Conservation (phyloP, 129 eudicot genomes). For the Artemisia argyi region DNA sequence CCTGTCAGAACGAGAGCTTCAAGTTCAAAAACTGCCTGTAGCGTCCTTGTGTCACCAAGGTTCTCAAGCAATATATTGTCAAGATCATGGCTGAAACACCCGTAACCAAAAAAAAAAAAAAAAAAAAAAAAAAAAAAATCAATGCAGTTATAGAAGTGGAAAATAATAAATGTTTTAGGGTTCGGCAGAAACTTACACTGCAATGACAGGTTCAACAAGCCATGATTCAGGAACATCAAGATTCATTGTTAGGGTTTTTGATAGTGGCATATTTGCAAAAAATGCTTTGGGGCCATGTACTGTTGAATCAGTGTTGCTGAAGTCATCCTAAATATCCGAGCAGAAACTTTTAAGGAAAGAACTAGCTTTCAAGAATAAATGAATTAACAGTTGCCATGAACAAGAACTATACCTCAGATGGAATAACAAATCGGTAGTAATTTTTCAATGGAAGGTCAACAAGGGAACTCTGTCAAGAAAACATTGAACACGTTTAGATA, state of each 20-base stretch:
- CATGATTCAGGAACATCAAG: slow-evolving; percentile 99
- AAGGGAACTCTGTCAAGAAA: slow-evolving; percentile 83
- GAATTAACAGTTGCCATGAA: slow-evolving; percentile 11
- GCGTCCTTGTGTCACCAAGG: slow-evolving; percentile 86
- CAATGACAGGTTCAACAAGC: slow-evolving; percentile 96
- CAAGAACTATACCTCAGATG: slow-evolving; percentile 60
- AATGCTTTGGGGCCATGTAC: slow-evolving; percentile 96
- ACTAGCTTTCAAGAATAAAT: background rate
- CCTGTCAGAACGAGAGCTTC: slow-evolving; percentile 97
- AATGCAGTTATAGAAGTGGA: slow-evolving; percentile 11
- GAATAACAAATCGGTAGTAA: slow-evolving; percentile 93
- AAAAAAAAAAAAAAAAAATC: too few species aligned
- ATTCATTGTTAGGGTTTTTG: slow-evolving; percentile 97
- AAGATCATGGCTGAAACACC: slow-evolving; percentile 80
- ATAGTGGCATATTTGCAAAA: slow-evolving; percentile 96
- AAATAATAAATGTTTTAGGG: background rate
- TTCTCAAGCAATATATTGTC: slow-evolving; percentile 98
- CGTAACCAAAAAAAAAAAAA: background rate
- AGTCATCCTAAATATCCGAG: slow-evolving; percentile 67
- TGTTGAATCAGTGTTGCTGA: slow-evolving; percentile 68
- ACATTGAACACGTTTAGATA: background rate
- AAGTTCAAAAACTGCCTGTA: slow-evolving; percentile 92
- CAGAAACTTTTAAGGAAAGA: slow-evolving; percentile 16
- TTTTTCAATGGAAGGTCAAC: slow-evolving; percentile 96
- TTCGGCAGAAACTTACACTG: slow-evolving; percentile 57